Percentiles rank a stretch among this genome's conserved stretches.
These are phyloP conservation scores for Ophiostoma pallidulum DNA, from an alignment of 2,329 filamentous ascomycete species.

Conservation along the genomic window DNA sequence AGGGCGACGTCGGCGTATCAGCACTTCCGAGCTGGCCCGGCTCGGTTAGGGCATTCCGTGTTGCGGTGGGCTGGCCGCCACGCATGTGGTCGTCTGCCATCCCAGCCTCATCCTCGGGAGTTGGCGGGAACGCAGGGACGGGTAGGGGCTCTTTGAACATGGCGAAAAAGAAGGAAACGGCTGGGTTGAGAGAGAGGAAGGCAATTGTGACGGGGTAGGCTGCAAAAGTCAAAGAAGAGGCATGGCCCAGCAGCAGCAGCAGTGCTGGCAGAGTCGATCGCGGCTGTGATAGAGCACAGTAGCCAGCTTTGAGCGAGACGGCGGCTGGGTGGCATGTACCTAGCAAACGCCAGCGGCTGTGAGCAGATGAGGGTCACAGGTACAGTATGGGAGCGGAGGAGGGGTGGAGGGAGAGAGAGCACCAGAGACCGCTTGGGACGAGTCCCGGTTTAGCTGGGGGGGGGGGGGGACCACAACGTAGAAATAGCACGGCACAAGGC, in stretches of 20 bases:
- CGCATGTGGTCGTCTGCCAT: constrained; percentile 7
- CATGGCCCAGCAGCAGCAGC: too few relatives aligned
- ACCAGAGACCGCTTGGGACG: background rate
- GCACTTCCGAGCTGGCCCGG: constrained; percentile 21
- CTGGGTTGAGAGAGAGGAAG: background rate
- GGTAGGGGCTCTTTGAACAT: background rate
- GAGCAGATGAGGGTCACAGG: too few relatives aligned
- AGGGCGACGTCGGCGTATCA: constrained; percentile 35
- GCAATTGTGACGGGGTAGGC: background rate
- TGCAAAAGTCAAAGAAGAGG: background rate
- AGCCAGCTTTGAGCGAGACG: too few relatives aligned
- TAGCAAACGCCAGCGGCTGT: too few relatives aligned
- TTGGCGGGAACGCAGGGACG: background rate
- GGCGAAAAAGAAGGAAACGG: background rate
- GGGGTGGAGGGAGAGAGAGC: background rate
- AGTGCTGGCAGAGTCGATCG: too few relatives aligned
- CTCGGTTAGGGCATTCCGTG: background rate
- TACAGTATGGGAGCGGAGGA: background rate
- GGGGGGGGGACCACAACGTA: background rate
- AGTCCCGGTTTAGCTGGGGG: too few relatives aligned
- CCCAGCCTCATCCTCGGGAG: constrained; percentile 6
- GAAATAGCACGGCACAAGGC: background rate
- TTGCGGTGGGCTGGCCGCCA: background rate
- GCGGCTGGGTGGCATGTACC: too few relatives aligned
- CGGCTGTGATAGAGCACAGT: too few relatives aligned